Evolutionary conservation across 2,329 filamentous ascomycete genomes (phyloP).

Genomic region (Shiraia sp.): DNA sequence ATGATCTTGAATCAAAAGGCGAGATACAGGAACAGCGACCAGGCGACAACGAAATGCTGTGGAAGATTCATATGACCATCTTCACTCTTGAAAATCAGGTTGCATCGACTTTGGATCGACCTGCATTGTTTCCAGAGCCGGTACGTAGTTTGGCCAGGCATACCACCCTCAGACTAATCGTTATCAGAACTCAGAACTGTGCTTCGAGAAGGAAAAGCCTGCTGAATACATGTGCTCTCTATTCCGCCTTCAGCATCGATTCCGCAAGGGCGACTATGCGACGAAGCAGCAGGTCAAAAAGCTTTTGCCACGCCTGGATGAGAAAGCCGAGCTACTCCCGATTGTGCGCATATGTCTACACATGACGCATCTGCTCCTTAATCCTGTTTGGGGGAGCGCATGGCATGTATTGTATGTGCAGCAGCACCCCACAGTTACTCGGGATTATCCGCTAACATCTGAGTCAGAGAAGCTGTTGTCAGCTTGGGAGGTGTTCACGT

Average conservation of each 20-base stretch:
- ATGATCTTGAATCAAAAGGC: constrained; percentile 33
- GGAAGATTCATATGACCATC: constrained; percentile 41
- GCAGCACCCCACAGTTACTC: background rate
- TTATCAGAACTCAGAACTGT: constrained; percentile 28
- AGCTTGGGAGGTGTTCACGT: constrained; percentile 34
- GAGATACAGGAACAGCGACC: constrained; percentile 30
- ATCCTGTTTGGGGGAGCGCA: constrained; percentile 38
- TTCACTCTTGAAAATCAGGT: constrained; percentile 43
- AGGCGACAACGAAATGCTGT: constrained; percentile 25
- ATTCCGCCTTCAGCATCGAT: constrained; percentile 41
- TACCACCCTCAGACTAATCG: constrained; percentile 8
- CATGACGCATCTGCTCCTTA: constrained; percentile 38
- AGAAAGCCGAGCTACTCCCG: constrained; percentile 27
- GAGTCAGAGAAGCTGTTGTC: constrained; percentile 36
- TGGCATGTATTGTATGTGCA: constrained; percentile 26
- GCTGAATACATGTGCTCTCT: constrained; percentile 41
- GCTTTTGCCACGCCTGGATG: constrained; percentile 31
- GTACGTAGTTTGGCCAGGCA: constrained; percentile 12
- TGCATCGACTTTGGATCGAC: constrained; percentile 39
- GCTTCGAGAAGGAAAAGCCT: constrained; percentile 32
- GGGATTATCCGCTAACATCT: background rate
- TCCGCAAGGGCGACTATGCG: constrained; percentile 34
- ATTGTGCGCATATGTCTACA: constrained; percentile 35
- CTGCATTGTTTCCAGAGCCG: constrained; percentile 42
- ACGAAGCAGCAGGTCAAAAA: constrained; percentile 25